These are phyloP conservation scores for Gastrolobium villosum DNA, from an alignment of 306 rosid species.

Conservation along the genomic window DNA sequence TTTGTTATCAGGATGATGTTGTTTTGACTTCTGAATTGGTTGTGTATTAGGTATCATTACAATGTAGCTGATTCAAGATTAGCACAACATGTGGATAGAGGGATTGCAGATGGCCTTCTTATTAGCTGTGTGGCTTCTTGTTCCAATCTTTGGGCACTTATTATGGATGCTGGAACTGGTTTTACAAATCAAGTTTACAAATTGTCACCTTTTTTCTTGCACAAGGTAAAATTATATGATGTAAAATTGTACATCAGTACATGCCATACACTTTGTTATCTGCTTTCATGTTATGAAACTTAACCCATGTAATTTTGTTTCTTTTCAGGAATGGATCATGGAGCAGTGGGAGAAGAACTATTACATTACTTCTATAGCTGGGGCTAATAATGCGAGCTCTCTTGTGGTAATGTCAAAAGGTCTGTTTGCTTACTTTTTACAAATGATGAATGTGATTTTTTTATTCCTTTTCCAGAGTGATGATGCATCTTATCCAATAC, in stretches of 20 bases:
- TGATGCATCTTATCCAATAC: neutral
- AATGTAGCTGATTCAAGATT: constrained; percentile 90
- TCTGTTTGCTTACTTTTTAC: constrained; percentile 31
- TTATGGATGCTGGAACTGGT: constrained; percentile 99
- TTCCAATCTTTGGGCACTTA: constrained; percentile 98
- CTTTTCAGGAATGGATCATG: constrained; percentile 60
- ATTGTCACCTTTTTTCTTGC: constrained; percentile 85
- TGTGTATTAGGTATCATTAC: constrained; percentile 83
- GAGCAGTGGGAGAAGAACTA: constrained; percentile 64
- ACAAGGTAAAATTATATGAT: constrained; percentile 74
- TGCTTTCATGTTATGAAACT: constrained; percentile 25
- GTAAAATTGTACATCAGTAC: constrained; percentile 48
- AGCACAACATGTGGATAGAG: constrained; percentile 94
- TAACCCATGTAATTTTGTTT: constrained; percentile 22
- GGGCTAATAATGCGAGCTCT: constrained; percentile 67
- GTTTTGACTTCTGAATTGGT: constrained; percentile 35
- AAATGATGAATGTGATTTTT: neutral
- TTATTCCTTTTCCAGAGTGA: neutral
- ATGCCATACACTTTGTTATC: neutral
- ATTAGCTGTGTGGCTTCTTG: constrained; percentile 95
- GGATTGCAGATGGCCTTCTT: constrained; percentile 93
- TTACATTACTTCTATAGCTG: constrained; percentile 69
- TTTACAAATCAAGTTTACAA: constrained; percentile 88
- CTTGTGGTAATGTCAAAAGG: constrained; percentile 65
- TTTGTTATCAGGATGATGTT: constrained; percentile 48